These are phyloP conservation scores for Craspedostauros australis DNA, from an alignment of 108 stramenopile species.

Conservation along the genomic window DNA sequence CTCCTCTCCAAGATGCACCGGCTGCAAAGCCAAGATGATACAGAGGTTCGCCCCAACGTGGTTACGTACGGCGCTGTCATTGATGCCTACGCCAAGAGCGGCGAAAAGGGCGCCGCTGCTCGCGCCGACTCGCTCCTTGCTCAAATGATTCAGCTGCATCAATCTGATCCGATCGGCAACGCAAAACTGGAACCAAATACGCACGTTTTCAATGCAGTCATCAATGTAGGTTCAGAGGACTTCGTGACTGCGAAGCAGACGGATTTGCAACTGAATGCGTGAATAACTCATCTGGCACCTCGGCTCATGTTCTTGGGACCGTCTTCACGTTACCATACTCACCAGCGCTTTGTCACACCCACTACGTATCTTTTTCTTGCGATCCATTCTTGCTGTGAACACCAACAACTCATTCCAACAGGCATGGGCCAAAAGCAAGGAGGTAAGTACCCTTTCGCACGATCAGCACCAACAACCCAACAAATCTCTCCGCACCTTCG, in stretches of 20 bases:
- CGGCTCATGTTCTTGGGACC: too few species aligned
- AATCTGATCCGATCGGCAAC: conserved; percentile 63
- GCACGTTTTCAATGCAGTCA: conserved; percentile 72
- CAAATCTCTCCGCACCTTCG: too few species aligned
- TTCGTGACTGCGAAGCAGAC: too few species aligned
- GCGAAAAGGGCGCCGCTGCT: conserved; percentile 68
- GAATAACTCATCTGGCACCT: too few species aligned
- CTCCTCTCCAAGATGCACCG: conserved; percentile 72
- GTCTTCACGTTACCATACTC: too few species aligned
- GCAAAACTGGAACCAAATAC: conserved; percentile 73
- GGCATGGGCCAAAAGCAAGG: conserved; percentile 19
- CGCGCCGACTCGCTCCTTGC: conserved; percentile 70
- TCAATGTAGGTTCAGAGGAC: neutral
- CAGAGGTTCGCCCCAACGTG: conserved; percentile 75
- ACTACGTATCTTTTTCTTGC: too few species aligned
- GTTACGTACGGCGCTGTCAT: conserved; percentile 86
- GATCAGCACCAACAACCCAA: neutral
- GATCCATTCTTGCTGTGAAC: too few species aligned
- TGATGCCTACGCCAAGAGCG: conserved; percentile 77
- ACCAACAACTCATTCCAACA: too few species aligned
- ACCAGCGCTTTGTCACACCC: too few species aligned
- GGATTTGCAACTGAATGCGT: too few species aligned
- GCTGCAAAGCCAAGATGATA: conserved; percentile 56
- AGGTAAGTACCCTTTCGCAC: neutral
- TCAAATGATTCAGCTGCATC: conserved; percentile 72